Conservation (phyloP, 2,329 filamentous ascomycete genomes). For the Madurella mycetomatis region DNA sequence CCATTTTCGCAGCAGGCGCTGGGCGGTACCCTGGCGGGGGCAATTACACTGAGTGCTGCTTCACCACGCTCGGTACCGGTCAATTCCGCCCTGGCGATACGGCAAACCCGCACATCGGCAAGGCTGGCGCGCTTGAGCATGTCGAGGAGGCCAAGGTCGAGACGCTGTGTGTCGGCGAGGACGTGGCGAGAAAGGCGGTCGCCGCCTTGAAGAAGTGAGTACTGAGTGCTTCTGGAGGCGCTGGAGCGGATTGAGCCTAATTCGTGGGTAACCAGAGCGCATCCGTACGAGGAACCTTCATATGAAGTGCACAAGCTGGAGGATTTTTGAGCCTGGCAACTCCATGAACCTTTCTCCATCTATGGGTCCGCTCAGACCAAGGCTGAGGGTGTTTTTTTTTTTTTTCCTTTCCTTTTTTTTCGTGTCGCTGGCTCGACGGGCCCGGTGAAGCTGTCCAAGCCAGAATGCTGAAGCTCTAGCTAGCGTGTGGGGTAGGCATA, state of each 20-base stretch:
- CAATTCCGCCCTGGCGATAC: slow-evolving; percentile 61
- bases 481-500: no score
- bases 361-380: no score
- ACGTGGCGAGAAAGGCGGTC: slow-evolving; percentile 53
- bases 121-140: slow-evolving; percentile 52
- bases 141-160: slow-evolving; percentile 60
- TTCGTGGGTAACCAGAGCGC: slow-evolving; percentile 34
- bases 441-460: no score
- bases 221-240: no score
- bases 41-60: slow-evolving; percentile 55
- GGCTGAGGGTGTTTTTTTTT: no score
- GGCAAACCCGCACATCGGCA: slow-evolving; percentile 61
- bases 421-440: no score
- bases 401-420: no score
- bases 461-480: no score
- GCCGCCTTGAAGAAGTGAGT: slow-evolving; percentile 61
- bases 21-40: slow-evolving; percentile 47
- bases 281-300: slow-evolving; percentile 50
- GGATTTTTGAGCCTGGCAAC: slow-evolving; percentile 35
- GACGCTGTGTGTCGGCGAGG: slow-evolving; percentile 56
- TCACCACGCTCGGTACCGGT: slow-evolving; percentile 50
- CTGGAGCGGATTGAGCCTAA: no score
- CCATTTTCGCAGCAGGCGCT: slow-evolving; percentile 56
- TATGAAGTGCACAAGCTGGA: slow-evolving; percentile 48
- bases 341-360: no score